A percentile compares a stretch with the other conserved stretches of the same genome.
Evolutionary conservation across 768 basidiomycete genomes (phyloP).

Genomic region (Kwoniella sp.): DNA sequence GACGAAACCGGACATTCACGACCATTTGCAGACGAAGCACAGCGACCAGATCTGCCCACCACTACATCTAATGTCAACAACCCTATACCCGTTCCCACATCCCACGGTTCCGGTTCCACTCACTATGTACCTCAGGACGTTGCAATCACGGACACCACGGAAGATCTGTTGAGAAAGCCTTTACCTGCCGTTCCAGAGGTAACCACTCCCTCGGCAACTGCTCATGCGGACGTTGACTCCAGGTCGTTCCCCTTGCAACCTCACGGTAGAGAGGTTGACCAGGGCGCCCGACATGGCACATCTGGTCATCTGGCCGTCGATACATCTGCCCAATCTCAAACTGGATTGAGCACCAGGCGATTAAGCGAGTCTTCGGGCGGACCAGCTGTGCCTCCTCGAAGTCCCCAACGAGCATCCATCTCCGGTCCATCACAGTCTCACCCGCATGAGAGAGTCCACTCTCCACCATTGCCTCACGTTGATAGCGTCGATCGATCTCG

Average conservation of each 20-base stretch:
- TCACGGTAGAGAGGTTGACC: neutral
- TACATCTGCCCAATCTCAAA: neutral
- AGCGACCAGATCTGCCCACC: slow-evolving; percentile 35
- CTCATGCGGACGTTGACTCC: neutral
- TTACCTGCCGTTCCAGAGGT: slow-evolving; percentile 21
- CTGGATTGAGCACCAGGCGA: neutral
- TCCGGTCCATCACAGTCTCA: neutral
- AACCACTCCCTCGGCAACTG: neutral
- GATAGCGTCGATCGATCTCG: slow-evolving; percentile 5
- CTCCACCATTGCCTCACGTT: slow-evolving; percentile 26
- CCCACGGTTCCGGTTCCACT: neutral
- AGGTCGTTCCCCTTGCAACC: slow-evolving; percentile 14
- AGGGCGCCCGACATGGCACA: neutral
- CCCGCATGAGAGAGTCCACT: neutral
- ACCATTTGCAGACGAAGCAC: slow-evolving; percentile 27
- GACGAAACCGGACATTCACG: slow-evolving; percentile 17
- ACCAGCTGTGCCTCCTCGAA: slow-evolving; percentile 6
- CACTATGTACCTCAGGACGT: slow-evolving; percentile 6
- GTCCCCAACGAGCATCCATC: neutral
- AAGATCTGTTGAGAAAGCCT: slow-evolving; percentile 14
- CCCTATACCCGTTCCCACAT: slow-evolving; percentile 20
- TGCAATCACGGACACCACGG: neutral
- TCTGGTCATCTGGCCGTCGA: neutral
- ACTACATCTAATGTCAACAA: slow-evolving; percentile 35
- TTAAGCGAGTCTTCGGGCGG: neutral